Base-by-base conservation (phyloP, 2,329 filamentous ascomycete species). In the Microcyclosporella mali region DNA sequence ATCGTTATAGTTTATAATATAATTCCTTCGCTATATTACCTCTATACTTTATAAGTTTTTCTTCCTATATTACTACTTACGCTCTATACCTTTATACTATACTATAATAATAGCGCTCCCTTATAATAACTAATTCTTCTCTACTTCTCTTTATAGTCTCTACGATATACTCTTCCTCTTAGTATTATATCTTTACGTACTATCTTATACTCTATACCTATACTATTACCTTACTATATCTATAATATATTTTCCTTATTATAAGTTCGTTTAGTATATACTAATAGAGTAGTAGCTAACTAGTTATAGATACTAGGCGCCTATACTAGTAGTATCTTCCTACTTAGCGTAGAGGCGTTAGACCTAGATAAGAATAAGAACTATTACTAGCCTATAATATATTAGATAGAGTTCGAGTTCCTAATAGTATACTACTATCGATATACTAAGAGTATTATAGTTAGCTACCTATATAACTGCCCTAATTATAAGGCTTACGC, bases 291-390 rank as follows among this genome's bases (percentile, higher is more conserved):
- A 29, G 18, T 40, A 21, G 2, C 37, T 19, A 19, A 31, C 14
- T 2, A 17, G 31, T 18, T 40, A 19, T 19, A 19, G 33, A 19
- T 35, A 35, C 15, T 18, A 40, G 59, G 19, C 40, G 30, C 18
- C 31, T 37, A 14, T 25, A 17, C 36, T 25, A 25, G n/a, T 36
- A 31, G 7, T 10, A 17, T 10, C 31, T 42, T 37, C 32, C 7
- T 37, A 19, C 15, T 10, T 4, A 12, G 36, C 16, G 10, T 16
- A 42, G 33, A 8, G 8, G 8, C n/a, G 8, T n/a, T 29, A 8
- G n/a, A 29, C 8, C 8, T 29, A 29, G 8, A 29, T 8, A 29
- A 29, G 27, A 8, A 29, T 29, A 29, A n/a, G 27, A 8, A 29
- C n/a, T 8, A n/a, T n/a, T n/a, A n/a, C n/a, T n/a, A n/a, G n/a